Evolutionary conservation across 768 basidiomycete species (phyloP), one percentile per base, ranked within the genome.

Genomic region (Boletus tomentosulus): DNA sequence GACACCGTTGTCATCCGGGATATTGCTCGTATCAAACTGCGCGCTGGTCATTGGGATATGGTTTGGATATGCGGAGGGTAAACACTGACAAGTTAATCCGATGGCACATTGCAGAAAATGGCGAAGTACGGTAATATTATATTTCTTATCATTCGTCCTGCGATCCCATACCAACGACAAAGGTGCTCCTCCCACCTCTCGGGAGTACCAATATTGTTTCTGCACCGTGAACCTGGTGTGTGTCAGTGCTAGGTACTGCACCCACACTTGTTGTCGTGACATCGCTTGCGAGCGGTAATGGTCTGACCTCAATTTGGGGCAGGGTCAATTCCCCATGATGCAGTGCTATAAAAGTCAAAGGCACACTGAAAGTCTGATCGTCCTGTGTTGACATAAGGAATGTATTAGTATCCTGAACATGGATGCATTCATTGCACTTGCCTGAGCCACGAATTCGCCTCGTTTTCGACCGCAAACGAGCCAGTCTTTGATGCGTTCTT

Each of bases 391-490:
- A 30, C 22, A 56, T 31, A 13, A 25, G 48, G 48, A 45, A 55
- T 46, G 25, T 12, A 39, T 37, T 30, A 37, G 45, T 30, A n/a
- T 45, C 34, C 37, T 31, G 38, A 2, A 41, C 43, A 38, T 24
- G 4, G 12, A 19, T 30, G 28, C 16, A 27, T 43, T 49, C 3
- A 12, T 48, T 11, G 24, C 51, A 64, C 83, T 49, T 62, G 90
- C 95, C 71, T 74, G 77, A 3, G 87, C 89, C 16, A 78, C 50
- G 62, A 91, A 95, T 60, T 89, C 87, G 1, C 93, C 94, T 49
- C 87, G 83, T 71, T 94, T 96, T 39, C 79, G 78, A 9, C 95
- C 95, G 56, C 91, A 89, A 9, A 98, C 82, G 3, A 97, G 76
- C 95, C 95, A 98, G 59, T 91, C 88, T 46, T 83, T 84, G 16